A percentile compares a stretch with the other conserved stretches of the same genome.
These are phyloP conservation scores for Penicillium flavigenum DNA, from an alignment of 495 filamentous ascomycete species.

Conservation along the genomic window DNA sequence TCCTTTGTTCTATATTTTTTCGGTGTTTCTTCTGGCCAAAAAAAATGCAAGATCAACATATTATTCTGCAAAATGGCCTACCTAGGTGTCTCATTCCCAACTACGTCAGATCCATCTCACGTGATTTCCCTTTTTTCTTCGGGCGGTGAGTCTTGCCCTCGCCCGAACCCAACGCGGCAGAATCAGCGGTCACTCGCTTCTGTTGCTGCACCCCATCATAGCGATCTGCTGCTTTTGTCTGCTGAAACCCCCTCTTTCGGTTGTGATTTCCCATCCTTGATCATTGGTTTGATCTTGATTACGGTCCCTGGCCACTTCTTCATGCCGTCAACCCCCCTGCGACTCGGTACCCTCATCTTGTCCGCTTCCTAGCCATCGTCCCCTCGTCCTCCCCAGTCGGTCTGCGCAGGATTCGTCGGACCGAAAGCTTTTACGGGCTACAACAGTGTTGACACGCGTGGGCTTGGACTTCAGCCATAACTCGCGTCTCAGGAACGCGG, in stretches of 20 bases:
- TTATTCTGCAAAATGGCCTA: neutral
- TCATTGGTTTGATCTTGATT: conserved; percentile 13
- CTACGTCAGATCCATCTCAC: conserved; percentile 28
- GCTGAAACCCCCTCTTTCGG: conserved; percentile 18
- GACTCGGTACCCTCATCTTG: conserved; percentile 38
- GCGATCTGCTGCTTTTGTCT: conserved; percentile 28
- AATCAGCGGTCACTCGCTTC: conserved; percentile 35
- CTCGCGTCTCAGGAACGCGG: conserved; percentile 23
- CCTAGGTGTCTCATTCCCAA: conserved; percentile 8
- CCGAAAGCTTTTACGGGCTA: conserved; percentile 16
- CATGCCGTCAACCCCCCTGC: conserved; percentile 39
- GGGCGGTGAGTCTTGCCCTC: conserved; percentile 36
- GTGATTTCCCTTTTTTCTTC: conserved; percentile 27
- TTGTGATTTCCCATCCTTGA: conserved; percentile 18
- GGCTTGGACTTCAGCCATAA: neutral
- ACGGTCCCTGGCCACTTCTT: conserved; percentile 19
- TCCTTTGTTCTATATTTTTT: neutral
- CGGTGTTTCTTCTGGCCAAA: neutral
- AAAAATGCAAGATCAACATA: neutral
- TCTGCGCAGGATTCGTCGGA: conserved; percentile 21
- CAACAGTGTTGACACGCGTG: conserved; percentile 26
- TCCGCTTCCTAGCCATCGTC: conserved; percentile 41
- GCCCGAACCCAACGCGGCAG: conserved; percentile 28
- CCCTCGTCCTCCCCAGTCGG: conserved; percentile 28
- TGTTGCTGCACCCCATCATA: conserved; percentile 35